Conservation (phyloP, 768 basidiomycete species). For the Russula earlei region DNA sequence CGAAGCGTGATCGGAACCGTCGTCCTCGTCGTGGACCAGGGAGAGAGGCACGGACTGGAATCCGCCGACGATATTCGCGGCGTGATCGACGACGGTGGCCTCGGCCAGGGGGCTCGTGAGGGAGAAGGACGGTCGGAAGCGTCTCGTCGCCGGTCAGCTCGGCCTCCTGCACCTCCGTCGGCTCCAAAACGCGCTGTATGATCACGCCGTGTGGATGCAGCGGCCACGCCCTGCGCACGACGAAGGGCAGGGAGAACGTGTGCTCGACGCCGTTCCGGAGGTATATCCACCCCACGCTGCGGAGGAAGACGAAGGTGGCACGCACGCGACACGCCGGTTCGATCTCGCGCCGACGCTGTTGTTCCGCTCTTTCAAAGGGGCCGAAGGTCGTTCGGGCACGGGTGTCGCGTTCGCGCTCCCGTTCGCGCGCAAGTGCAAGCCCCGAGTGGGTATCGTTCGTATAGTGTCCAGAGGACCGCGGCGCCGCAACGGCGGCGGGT, state of each 20-base stretch:
- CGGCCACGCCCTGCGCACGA: conserved; percentile 72
- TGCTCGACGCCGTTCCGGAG: conserved; percentile 63
- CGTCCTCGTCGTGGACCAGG: conserved; percentile 27
- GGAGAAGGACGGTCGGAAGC: conserved; percentile 74
- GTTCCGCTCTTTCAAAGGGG: conserved; percentile 29
- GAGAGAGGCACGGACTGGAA: conserved; percentile 24
- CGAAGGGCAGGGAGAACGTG: conserved; percentile 72
- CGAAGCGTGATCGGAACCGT: conserved; percentile 40
- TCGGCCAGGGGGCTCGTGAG: conserved; percentile 71
- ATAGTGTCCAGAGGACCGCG: conserved; percentile 24
- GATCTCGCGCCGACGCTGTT: conserved; percentile 31
- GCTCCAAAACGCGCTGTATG: conserved; percentile 65
- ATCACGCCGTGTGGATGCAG: conserved; percentile 69
- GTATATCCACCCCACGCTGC: conserved; percentile 65
- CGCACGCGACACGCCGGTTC: conserved; percentile 36
- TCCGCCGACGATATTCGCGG: conserved; percentile 48
- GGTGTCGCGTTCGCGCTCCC: conserved; percentile 14
- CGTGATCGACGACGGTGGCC: conserved; percentile 59
- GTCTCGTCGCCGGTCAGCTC: conserved; percentile 53
- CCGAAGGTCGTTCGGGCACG: conserved; percentile 31
- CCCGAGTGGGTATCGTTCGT: conserved; percentile 24
- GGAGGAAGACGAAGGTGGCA: conserved; percentile 69
- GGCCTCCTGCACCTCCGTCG: conserved; percentile 56
- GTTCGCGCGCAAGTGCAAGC: conserved; percentile 18
- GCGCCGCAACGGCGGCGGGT: conserved; percentile 26